Conservation (phyloP, 2,329 filamentous ascomycete species). For the Exophiala lecanii-corni region DNA sequence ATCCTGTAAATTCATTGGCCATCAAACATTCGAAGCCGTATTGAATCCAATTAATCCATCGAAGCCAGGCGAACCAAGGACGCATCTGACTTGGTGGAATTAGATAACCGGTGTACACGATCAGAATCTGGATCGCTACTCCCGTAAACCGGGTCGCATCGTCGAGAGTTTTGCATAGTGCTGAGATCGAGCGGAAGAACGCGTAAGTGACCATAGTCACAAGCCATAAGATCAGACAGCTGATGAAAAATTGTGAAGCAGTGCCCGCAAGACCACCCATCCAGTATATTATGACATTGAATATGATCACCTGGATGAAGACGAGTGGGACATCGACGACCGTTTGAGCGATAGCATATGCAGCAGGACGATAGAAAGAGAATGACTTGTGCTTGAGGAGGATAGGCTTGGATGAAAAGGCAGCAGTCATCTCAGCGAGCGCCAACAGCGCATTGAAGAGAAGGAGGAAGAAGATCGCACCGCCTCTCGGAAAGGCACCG, state of each 20-base stretch:
- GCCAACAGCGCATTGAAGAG: slow-evolving; percentile 61
- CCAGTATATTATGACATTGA: slow-evolving; percentile 59
- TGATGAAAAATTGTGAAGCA: slow-evolving; percentile 60
- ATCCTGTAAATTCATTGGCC: slow-evolving; percentile 64
- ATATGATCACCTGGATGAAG: slow-evolving; percentile 54
- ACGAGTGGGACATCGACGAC: slow-evolving; percentile 56
- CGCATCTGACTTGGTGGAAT: slow-evolving; percentile 60
- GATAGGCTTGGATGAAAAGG: slow-evolving; percentile 61
- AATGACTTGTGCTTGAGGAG: slow-evolving; percentile 67
- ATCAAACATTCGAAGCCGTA: slow-evolving; percentile 67
- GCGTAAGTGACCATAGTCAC: slow-evolving; percentile 54
- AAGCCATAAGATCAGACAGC: slow-evolving; percentile 50
- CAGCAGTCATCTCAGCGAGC: slow-evolving; percentile 56
- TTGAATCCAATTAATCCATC: slow-evolving; percentile 62
- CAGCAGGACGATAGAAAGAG: slow-evolving; percentile 61
- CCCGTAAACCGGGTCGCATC: slow-evolving; percentile 48
- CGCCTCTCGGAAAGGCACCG: slow-evolving; percentile 57
- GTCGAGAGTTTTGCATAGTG: slow-evolving; percentile 47
- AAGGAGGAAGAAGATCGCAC: slow-evolving; percentile 58
- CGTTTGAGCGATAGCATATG: slow-evolving; percentile 56
- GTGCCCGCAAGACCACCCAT: slow-evolving; percentile 55
- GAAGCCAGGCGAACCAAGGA: slow-evolving; percentile 60
- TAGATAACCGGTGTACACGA: slow-evolving; percentile 62
- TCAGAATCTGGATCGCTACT: slow-evolving; percentile 45
- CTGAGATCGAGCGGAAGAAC: slow-evolving; percentile 49